These are phyloP conservation scores for Sarcomyxa edulis DNA, from an alignment of 768 basidiomycete genomes.

Conservation along the genomic window DNA sequence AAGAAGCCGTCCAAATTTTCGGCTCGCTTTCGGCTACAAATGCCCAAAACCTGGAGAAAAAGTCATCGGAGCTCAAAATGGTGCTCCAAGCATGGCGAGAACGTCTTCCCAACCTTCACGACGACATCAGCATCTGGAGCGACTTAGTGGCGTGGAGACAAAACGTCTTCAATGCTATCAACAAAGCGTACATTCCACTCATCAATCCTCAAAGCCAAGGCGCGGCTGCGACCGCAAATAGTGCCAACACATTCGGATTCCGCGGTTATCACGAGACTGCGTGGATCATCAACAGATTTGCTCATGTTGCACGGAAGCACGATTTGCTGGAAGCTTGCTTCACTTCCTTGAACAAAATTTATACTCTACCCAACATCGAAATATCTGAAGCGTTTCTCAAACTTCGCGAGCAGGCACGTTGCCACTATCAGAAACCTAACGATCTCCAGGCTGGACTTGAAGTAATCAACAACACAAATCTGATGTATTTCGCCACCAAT, in stretches of 20 bases:
- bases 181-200: slow-evolving; percentile 91
- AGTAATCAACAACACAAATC: slow-evolving; percentile 98
- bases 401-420: slow-evolving; percentile 95
- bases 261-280: slow-evolving; percentile 98
- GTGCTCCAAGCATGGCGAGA: slow-evolving; percentile 97
- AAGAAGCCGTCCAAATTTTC: slow-evolving; percentile 94
- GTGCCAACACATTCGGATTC: slow-evolving; percentile 82
- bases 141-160: slow-evolving; percentile 99
- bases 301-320: slow-evolving; percentile 97
- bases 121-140: slow-evolving; percentile 98
- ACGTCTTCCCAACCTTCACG: slow-evolving; percentile 89
- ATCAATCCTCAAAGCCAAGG: slow-evolving; percentile 56
- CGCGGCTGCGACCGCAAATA: slow-evolving; percentile 44
- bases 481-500: slow-evolving; percentile 91
- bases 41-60: slow-evolving; percentile 86
- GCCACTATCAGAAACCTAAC: slow-evolving; percentile 93
- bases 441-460: slow-evolving; percentile 93
- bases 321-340: slow-evolving; percentile 95
- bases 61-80: slow-evolving; percentile 92
- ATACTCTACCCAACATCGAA: slow-evolving; percentile 98
- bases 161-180: slow-evolving; percentile 96
- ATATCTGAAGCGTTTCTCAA: slow-evolving; percentile 99
- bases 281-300: slow-evolving; percentile 99
- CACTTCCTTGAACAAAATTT: slow-evolving; percentile 92
- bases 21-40: slow-evolving; percentile 84